Evolutionary conservation across 2,329 filamentous ascomycete genomes (phyloP).

Genomic region (Sporothrix mexicana): DNA sequence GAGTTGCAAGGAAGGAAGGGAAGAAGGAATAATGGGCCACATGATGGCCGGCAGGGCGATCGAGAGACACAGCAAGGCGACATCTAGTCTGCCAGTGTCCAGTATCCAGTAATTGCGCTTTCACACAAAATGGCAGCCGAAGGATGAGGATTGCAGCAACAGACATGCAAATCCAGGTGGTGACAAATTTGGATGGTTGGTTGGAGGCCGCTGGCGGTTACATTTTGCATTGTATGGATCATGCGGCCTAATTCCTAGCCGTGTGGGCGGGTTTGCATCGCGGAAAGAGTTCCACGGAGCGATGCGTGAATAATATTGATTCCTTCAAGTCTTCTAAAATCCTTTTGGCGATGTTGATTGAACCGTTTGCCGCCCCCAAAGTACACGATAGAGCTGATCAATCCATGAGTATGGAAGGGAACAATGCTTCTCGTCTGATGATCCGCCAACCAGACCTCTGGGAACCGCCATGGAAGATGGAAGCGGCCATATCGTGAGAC

Average conservation of each 20-base stretch:
- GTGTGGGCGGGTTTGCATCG: not conserved
- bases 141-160: conserved; percentile 3
- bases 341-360: not conserved
- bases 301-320: not conserved
- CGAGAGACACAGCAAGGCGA: not conserved
- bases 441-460: conserved; percentile 22
- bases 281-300: not conserved
- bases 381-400: not conserved
- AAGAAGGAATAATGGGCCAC: not conserved
- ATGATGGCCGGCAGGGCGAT: not conserved
- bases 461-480: not conserved
- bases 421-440: not conserved
- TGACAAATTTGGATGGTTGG: not conserved
- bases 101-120: too few relatives aligned
- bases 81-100: too few relatives aligned
- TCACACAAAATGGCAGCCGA: not conserved
- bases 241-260: not conserved
- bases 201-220: not conserved
- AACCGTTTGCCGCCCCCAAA: conserved; percentile 2
- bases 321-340: not conserved
- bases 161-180: not conserved
- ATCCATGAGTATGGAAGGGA: not conserved
- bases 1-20: not conserved
- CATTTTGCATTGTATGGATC: too few relatives aligned
- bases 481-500: not conserved